Conservation (phyloP, 495 filamentous ascomycete species). For the Aspergillus carlsbadensis region DNA sequence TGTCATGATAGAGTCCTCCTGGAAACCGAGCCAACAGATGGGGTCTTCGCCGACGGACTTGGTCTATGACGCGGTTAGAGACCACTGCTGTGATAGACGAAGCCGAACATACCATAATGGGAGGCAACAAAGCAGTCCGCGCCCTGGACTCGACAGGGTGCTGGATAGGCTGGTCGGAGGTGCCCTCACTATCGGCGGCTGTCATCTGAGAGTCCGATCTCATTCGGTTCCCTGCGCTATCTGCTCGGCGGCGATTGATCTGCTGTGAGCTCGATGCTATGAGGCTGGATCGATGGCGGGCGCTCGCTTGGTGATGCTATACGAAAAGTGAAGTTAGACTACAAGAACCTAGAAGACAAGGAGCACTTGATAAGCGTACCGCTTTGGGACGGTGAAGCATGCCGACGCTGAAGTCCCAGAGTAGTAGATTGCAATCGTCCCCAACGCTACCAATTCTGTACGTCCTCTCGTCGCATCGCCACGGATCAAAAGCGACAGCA, state of each 20-base stretch:
- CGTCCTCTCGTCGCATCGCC: conserved; percentile 91
- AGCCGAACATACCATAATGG: conserved; percentile 68
- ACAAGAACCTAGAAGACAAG: background rate
- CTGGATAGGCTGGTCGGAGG: conserved; percentile 50
- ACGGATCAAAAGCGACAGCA: conserved; percentile 88
- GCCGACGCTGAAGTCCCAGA: conserved; percentile 97
- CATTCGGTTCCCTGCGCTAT: conserved; percentile 55
- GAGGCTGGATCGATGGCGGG: conserved; percentile 40
- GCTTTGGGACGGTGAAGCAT: conserved; percentile 90
- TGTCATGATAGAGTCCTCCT: conserved; percentile 88
- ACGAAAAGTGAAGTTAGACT: conserved; percentile 1
- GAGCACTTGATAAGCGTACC: conserved; percentile 42
- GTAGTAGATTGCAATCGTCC: conserved; percentile 81
- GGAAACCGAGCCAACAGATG: conserved; percentile 85
- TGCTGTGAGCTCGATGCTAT: conserved; percentile 54
- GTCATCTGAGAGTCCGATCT: conserved; percentile 67
- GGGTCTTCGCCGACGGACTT: conserved; percentile 86
- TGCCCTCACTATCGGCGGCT: conserved; percentile 44
- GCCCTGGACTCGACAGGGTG: conserved; percentile 81
- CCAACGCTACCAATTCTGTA: conserved; percentile 96
- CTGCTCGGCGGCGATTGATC: conserved; percentile 70
- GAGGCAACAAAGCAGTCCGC: conserved; percentile 83
- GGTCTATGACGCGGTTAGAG: conserved; percentile 49
- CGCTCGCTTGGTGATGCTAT: conserved; percentile 45
- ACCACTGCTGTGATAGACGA: background rate